Evolutionary conservation across 495 filamentous ascomycete species (phyloP), one percentile per base, ranked within the genome.

Genomic region (Podospora didyma): DNA sequence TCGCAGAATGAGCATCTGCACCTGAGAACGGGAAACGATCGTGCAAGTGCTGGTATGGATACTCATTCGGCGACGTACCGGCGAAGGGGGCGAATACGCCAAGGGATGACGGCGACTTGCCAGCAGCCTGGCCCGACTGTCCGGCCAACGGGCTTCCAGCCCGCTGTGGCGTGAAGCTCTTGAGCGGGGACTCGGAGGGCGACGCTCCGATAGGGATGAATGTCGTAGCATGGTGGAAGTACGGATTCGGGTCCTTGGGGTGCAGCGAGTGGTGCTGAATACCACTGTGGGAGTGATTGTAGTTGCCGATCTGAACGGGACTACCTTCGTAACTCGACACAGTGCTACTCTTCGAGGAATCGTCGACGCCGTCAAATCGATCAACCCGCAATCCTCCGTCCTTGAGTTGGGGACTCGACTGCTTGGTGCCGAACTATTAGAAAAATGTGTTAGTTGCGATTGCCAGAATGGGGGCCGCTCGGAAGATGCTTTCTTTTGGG

Each of bases 391-490:
- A 42, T 26, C 67, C 56, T 39, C 70, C 70, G 19, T 74, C 64
- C 39, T 68, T 74, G 53, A 60, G 22, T 24, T 68, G 67, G 23
- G 73, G 69, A 56, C 63, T 70, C 5, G 71, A 66, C 24, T 71
- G 73, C 65, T 79, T 78, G 44, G 75, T 69, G 16, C 74, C 69
- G 62, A 75, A 79, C 76, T 79, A 59, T 44, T 50, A 60, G 26
- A 42, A 21, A 5, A 1, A 31, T 11, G 3, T 35, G 63, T 67
- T 65, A 69, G 64, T 47, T 17, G 7, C 2, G 35, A n/a, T n/a
- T 35, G 53, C 21, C 19, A 46, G 2, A 12, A 4, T 7, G 22
- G 24, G 37, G 17, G 21, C 16, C 37, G 37, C 20, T 16, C 28
- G 44, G 35, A 58, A 51, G 61, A 16, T 67, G 63, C n/a, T 57